Evolutionary conservation across 2,329 filamentous ascomycete species (phyloP).

Genomic region (Massarina eburnea): DNA sequence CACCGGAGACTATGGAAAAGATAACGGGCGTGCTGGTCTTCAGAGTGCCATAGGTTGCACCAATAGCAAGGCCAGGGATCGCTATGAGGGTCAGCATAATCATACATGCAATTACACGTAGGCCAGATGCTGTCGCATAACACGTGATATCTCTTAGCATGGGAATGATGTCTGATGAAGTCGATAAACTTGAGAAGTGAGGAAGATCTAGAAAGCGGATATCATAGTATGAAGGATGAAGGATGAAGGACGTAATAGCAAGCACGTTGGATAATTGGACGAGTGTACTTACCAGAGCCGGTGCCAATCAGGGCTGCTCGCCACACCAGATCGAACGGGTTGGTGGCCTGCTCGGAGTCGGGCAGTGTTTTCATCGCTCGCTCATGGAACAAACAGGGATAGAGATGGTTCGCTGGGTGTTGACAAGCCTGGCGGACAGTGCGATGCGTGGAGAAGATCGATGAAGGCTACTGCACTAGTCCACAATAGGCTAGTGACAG

Average conservation of each 20-base stretch:
- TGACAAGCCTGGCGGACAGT: neutral
- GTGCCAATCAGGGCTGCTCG: slow-evolving; percentile 30
- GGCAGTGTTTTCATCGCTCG: slow-evolving; percentile 23
- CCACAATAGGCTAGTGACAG: too few species aligned
- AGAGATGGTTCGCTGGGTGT: neutral
- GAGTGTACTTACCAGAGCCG: slow-evolving; percentile 30
- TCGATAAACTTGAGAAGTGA: too few species aligned
- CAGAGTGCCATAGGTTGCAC: slow-evolving; percentile 53
- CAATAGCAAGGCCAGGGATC: slow-evolving; percentile 64
- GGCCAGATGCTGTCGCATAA: too few species aligned
- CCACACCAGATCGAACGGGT: slow-evolving; percentile 28
- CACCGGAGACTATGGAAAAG: slow-evolving; percentile 70
- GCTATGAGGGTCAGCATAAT: slow-evolving; percentile 45
- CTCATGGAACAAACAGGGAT: slow-evolving; percentile 18
- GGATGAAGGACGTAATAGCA: neutral
- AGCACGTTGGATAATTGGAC: too few species aligned
- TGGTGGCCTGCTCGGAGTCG: slow-evolving; percentile 27
- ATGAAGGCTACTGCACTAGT: too few species aligned
- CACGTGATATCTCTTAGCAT: slow-evolving; percentile 8
- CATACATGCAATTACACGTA: neutral
- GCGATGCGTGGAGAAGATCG: too few species aligned
- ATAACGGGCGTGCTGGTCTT: slow-evolving; percentile 67
- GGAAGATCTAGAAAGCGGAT: neutral
- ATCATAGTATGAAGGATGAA: neutral
- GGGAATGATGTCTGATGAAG: neutral